Conservation (phyloP, 169 alveolate species). For the Plasmodium cynomolgi region DNA sequence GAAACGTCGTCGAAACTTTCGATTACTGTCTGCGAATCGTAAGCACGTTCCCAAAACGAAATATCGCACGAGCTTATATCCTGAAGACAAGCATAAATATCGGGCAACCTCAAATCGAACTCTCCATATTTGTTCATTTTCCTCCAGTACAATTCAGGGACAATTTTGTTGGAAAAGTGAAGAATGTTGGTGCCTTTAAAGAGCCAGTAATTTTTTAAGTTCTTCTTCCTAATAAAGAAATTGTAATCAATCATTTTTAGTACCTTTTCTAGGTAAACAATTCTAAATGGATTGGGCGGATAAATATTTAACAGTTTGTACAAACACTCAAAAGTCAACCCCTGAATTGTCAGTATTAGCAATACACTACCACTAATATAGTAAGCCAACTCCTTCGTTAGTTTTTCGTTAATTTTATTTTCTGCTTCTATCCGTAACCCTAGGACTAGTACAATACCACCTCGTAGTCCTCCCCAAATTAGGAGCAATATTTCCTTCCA, state of each 20-base stretch:
- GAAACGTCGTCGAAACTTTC: conserved; percentile 57
- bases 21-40: conserved; percentile 50
- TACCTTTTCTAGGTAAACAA: conserved; percentile 88
- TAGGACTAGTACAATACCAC: conserved; percentile 92
- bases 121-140: conserved; percentile 84
- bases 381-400: conserved; percentile 89
- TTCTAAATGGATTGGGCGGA: conserved; percentile 90
- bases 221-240: conserved; percentile 79
- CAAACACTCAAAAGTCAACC: conserved; percentile 90
- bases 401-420: conserved; percentile 78
- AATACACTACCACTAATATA: conserved; percentile 93
- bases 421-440: conserved; percentile 93
- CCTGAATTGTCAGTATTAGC: conserved; percentile 90
- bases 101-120: conserved; percentile 78
- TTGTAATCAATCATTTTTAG: conserved; percentile 88
- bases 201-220: conserved; percentile 86
- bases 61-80: conserved; percentile 70
- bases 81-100: conserved; percentile 72
- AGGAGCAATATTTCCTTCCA: conserved; percentile 89
- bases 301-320: conserved; percentile 88
- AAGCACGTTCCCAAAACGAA: conserved; percentile 45
- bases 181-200: conserved; percentile 87
- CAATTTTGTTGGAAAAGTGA: conserved; percentile 80
- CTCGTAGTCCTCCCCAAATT: conserved; percentile 94
- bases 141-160: conserved; percentile 84